Evolutionary conservation across 345 rosid genomes (phyloP).

Genomic region (Turritis glabra): DNA sequence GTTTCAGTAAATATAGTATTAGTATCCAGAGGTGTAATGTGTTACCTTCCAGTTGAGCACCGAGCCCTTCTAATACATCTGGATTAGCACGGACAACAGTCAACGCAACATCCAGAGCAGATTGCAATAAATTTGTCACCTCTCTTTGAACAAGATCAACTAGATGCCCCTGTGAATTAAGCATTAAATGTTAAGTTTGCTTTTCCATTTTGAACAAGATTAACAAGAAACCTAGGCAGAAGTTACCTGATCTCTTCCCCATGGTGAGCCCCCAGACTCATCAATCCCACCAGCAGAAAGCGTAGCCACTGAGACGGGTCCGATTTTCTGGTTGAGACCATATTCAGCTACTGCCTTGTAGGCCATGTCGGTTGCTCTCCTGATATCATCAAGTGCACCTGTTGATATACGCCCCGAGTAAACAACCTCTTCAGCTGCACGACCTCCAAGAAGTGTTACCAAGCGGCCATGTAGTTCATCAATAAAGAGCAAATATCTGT

Average conservation of each 20-base stretch:
- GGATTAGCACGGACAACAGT: slow-evolving; percentile 84
- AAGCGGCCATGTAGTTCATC: slow-evolving; percentile 93
- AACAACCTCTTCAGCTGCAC: slow-evolving; percentile 95
- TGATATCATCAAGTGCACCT: slow-evolving; percentile 94
- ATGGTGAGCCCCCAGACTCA: slow-evolving; percentile 69
- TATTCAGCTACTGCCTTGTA: slow-evolving; percentile 98
- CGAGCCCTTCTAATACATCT: slow-evolving; percentile 85
- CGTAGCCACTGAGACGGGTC: slow-evolving; percentile 82
- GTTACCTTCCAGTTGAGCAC: slow-evolving; percentile 92
- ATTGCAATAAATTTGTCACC: slow-evolving; percentile 74
- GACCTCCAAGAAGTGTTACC: slow-evolving; percentile 98
- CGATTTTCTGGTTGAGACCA: slow-evolving; percentile 84
- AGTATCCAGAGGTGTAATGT: not conserved
- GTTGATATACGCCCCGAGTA: slow-evolving; percentile 94
- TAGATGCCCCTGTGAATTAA: slow-evolving; percentile 64
- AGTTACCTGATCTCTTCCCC: slow-evolving; percentile 93
- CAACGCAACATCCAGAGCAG: slow-evolving; percentile 71
- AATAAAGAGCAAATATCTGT: slow-evolving; percentile 86
- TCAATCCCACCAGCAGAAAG: slow-evolving; percentile 92
- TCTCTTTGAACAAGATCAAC: slow-evolving; percentile 92
- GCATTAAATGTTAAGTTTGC: not conserved
- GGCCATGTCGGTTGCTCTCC: slow-evolving; percentile 94
- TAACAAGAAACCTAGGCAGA: not conserved
- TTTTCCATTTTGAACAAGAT: slow-evolving; percentile 8
- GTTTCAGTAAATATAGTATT: not conserved